Evolutionary conservation across 2,329 filamentous ascomycete species (phyloP).

Genomic region (Neurospora sp.): DNA sequence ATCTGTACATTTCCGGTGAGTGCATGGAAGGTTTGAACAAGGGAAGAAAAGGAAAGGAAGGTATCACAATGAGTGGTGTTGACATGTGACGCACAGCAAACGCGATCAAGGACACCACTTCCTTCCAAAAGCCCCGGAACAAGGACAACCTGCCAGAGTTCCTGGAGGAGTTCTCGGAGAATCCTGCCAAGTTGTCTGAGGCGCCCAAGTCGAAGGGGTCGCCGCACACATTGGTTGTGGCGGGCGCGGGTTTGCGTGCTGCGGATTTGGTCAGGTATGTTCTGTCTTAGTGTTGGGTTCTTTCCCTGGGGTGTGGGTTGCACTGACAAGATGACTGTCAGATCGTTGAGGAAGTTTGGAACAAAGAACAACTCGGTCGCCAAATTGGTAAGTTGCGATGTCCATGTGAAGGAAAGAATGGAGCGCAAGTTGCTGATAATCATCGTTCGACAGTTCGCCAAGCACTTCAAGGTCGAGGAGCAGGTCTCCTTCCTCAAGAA

Average conservation of each 20-base stretch:
- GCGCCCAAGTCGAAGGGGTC: constrained; percentile 60
- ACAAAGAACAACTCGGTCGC: constrained; percentile 68
- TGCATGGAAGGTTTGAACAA: not conserved
- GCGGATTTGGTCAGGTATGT: constrained; percentile 68
- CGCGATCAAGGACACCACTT: constrained; percentile 70
- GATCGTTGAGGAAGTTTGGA: constrained; percentile 68
- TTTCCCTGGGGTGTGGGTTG: not conserved
- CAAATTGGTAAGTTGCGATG: constrained; percentile 52
- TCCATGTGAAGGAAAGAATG: not conserved
- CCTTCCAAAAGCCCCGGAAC: constrained; percentile 56
- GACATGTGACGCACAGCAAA: constrained; percentile 39
- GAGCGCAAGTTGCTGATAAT: not conserved
- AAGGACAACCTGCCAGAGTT: constrained; percentile 70
- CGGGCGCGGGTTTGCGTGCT: constrained; percentile 73
- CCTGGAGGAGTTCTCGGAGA: constrained; percentile 55
- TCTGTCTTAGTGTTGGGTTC: not conserved
- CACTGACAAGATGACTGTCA: constrained; percentile 20
- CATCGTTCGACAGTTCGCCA: constrained; percentile 59
- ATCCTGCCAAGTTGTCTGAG: constrained; percentile 46
- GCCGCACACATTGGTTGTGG: constrained; percentile 83
- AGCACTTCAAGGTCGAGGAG: constrained; percentile 93
- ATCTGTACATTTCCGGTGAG: constrained; percentile 69
- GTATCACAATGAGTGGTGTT: constrained; percentile 1
- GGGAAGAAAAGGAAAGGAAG: not conserved
- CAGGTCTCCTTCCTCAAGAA: constrained; percentile 66